Evolutionary conservation across 1,284 basidiomycete species (phyloP).

Genomic region (Ceratorhiza oryzae-sativae): DNA sequence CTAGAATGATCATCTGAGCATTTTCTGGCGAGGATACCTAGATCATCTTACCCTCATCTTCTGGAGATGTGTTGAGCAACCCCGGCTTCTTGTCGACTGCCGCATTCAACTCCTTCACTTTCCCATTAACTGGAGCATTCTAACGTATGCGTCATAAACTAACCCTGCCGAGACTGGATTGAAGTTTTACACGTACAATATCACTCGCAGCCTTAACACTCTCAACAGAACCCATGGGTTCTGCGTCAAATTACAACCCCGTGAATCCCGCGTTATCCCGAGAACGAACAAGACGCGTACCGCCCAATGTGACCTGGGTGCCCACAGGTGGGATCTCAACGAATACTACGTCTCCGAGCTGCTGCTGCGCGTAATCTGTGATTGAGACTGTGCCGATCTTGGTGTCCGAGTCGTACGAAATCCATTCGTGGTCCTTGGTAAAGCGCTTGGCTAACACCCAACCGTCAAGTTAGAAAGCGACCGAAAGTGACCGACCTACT

Average conservation of each 20-base stretch:
- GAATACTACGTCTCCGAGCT: constrained; percentile 96
- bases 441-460: constrained; percentile 76
- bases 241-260: constrained; percentile 54
- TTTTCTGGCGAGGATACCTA: not conserved
- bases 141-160: constrained; percentile 51
- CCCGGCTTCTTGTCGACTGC: constrained; percentile 73
- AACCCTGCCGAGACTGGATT: constrained; percentile 44
- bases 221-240: constrained; percentile 94
- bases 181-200: constrained; percentile 62
- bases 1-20: constrained; percentile 54
- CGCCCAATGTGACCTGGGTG: constrained; percentile 74
- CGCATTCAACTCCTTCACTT: constrained; percentile 82
- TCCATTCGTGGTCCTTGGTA: constrained; percentile 91
- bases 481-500: constrained; percentile 14
- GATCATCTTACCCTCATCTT: constrained; percentile 74
- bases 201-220: constrained; percentile 98
- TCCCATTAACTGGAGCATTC: constrained; percentile 94
- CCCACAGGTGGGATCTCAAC: constrained; percentile 88
- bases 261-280: not conserved
- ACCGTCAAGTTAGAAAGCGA: constrained; percentile 45
- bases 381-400: constrained; percentile 87
- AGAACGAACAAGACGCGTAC: constrained; percentile 57
- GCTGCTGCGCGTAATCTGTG: constrained; percentile 92
- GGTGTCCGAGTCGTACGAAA: constrained; percentile 80
- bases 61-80: constrained; percentile 89